Percentiles rank a stretch among this genome's conserved stretches.
These are phyloP conservation scores for Podosphaera fusca DNA, from an alignment of 2,329 filamentous ascomycete genomes.

Conservation along the genomic window DNA sequence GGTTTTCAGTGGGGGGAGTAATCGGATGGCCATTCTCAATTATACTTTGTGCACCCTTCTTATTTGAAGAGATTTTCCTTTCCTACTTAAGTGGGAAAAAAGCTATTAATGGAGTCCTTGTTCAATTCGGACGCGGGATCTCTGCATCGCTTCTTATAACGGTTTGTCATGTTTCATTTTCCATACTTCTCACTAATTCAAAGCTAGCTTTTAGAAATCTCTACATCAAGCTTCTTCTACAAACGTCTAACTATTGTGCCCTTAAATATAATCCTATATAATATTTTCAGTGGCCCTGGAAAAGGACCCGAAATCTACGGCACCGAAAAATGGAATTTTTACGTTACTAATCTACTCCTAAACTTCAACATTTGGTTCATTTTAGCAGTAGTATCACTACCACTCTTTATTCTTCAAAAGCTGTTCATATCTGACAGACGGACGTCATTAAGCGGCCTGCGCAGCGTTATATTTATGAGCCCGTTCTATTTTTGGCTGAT, in stretches of 20 bases:
- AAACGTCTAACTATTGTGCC: constrained; percentile 53
- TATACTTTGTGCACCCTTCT: constrained; percentile 57
- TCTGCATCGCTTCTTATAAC: constrained; percentile 18
- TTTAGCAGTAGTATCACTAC: constrained; percentile 50
- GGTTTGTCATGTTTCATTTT: constrained; percentile 7
- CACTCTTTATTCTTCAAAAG: constrained; percentile 54
- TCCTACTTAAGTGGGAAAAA: constrained; percentile 29
- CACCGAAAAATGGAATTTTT: constrained; percentile 92
- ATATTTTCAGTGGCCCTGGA: constrained; percentile 61
- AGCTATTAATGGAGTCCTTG: constrained; percentile 33
- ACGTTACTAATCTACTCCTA: constrained; percentile 68
- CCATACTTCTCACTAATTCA: not conserved
- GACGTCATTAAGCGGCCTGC: constrained; percentile 43
- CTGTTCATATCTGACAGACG: constrained; percentile 34
- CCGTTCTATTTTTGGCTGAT: constrained; percentile 89
- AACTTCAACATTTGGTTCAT: constrained; percentile 95
- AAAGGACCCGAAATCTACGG: constrained; percentile 80
- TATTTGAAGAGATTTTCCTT: constrained; percentile 51
- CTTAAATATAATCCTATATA: constrained; percentile 89
- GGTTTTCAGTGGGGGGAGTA: constrained; percentile 67
- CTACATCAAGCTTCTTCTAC: constrained; percentile 69
- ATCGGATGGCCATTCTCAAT: constrained; percentile 89
- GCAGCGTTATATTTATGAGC: constrained; percentile 52
- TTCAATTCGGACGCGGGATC: constrained; percentile 42
- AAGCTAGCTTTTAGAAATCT: constrained; percentile 40